Base-by-base conservation (phyloP, 768 basidiomycete genomes). In the Mycena rosella region DNA sequence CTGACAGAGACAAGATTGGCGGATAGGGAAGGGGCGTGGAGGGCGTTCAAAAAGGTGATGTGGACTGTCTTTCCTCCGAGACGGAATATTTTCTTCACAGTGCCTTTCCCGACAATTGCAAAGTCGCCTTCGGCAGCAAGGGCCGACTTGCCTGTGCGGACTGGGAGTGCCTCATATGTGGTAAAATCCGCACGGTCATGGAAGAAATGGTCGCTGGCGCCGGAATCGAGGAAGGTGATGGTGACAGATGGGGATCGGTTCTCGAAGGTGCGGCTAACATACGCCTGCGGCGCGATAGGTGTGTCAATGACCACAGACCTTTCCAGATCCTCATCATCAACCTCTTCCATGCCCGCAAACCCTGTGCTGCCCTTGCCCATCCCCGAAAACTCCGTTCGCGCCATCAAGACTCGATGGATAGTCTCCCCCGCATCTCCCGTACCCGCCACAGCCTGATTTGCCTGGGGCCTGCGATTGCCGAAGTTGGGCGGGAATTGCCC, bases 11-110 rank as follows among this genome's bases (percentile, higher is more conserved):
- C n/a, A n/a, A n/a, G 32, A 55, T 79, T 76, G 4, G 72, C 70
- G 2, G 69, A 49, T n/a, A 79, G 51, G 24, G 75, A 72, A 0
- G 76, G 78, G 0, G 72, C 73, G 45, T 78, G 74, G 2, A 78
- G 57, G 4, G 77, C 76, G 36, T 76, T 63, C 13, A 54, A 42
- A 49, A 78, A 73, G 1, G 59, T 69, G 20, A 78, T 40, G 1
- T 54, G 64, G 2, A 70, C 62, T 0, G 51, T 29, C 10, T 55
- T 48, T 9, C 72, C 70, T 2, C 13, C 38, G 15, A 40, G 8
- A 7, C 38, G 38, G 38, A 40, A 58, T 48, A 18, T 60, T 32
- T 75, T 75, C 9, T 13, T 55, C 18, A 76, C 69, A 0, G 49
- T 47, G 49, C 79, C 76, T 38, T 56, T 36, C 11, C 78, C 77